These are phyloP conservation scores for Terfezia boudieri DNA, from an alignment of 495 filamentous ascomycete species.

Conservation along the genomic window DNA sequence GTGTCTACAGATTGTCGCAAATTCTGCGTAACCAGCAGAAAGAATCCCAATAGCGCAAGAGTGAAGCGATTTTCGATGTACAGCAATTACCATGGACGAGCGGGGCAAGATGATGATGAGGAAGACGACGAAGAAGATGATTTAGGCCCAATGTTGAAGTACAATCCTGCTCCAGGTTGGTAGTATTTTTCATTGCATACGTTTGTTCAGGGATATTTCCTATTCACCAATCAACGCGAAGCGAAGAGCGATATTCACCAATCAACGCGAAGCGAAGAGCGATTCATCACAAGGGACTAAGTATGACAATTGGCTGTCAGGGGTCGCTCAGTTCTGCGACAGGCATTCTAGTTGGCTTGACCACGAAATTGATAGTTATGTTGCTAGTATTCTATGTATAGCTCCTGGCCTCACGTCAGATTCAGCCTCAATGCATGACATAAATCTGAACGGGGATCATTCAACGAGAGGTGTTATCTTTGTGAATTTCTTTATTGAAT, in stretches of 20 bases:
- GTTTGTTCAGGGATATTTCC: no score
- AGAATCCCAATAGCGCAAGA: conserved; percentile 18
- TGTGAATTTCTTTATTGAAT: background rate
- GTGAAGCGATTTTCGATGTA: conserved; percentile 17
- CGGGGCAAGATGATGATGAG: conserved; percentile 10
- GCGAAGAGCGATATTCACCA: no score
- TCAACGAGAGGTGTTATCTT: no score
- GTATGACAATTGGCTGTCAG: background rate
- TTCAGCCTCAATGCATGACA: background rate
- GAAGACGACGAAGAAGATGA: conserved; percentile 19
- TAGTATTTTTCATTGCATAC: background rate
- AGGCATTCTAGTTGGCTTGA: no score
- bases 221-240: no score
- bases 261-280: no score
- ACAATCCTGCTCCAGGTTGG: conserved; percentile 18
- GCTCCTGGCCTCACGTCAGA: background rate
- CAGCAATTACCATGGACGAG: conserved; percentile 10
- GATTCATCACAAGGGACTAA: no score
- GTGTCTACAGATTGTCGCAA: conserved; percentile 18
- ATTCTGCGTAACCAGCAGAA: conserved; percentile 19
- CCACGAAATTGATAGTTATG: no score
- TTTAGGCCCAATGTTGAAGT: conserved; percentile 18
- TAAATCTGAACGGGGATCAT: no score
- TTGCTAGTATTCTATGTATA: background rate
- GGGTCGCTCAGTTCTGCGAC: no score